Conservation (phyloP, 2,329 filamentous ascomycete genomes). For the Aspergillus ustus region DNA sequence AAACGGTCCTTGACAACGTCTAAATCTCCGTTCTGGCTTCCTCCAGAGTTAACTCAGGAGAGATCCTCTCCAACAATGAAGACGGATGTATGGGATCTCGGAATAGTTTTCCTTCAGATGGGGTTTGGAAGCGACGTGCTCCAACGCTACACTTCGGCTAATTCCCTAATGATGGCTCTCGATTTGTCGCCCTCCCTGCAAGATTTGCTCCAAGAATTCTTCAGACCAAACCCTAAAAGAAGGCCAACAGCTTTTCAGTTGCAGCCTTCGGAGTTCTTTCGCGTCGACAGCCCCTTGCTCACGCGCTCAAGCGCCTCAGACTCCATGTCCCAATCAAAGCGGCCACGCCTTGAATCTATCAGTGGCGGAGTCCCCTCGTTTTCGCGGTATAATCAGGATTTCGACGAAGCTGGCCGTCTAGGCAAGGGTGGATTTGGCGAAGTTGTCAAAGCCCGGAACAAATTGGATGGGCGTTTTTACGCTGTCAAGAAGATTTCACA, state of each 20-base stretch:
- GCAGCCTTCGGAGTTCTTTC: constrained; percentile 57
- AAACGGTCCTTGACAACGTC: constrained; percentile 57
- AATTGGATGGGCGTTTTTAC: constrained; percentile 90
- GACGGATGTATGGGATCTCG: constrained; percentile 94
- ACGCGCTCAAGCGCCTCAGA: constrained; percentile 48
- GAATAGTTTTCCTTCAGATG: constrained; percentile 91
- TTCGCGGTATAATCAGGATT: constrained; percentile 86
- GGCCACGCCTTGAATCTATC: constrained; percentile 66
- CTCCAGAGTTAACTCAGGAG: constrained; percentile 73
- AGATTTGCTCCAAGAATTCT: constrained; percentile 81
- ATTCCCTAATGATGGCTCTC: constrained; percentile 71
- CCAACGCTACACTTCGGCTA: constrained; percentile 78
- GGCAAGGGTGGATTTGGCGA: constrained; percentile 96
- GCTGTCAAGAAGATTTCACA: constrained; percentile 96
- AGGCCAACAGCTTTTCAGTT: constrained; percentile 80
- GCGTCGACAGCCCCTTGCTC: constrained; percentile 44
- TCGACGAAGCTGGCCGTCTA: constrained; percentile 83
- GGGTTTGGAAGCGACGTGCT: constrained; percentile 81
- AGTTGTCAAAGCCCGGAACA: constrained; percentile 93
- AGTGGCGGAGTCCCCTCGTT: constrained; percentile 54
- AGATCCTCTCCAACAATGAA: constrained; percentile 65
- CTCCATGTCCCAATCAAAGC: constrained; percentile 52
- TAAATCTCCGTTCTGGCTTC: constrained; percentile 80
- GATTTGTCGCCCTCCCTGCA: constrained; percentile 75
- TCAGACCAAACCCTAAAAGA: constrained; percentile 82